phyloP scores from a whole-genome alignment of 805 yeast genomes.

The Lipomyces starkeyi region DNA sequence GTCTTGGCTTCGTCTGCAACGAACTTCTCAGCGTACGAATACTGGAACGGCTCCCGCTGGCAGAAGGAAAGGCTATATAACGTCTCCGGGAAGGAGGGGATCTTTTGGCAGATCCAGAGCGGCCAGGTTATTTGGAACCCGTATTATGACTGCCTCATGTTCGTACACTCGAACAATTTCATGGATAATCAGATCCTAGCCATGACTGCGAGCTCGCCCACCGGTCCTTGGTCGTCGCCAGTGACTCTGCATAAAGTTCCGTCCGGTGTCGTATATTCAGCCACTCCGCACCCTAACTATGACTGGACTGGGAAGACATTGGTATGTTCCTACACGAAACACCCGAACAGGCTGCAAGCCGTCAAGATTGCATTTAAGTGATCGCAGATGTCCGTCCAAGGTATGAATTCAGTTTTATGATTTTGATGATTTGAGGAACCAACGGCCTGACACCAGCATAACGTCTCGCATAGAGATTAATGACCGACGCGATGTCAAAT shows the following conservation, averaged over 20 bases:
- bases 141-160: conserved; percentile 8
- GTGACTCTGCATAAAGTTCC: conserved; percentile 5
- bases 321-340: conserved; percentile 10
- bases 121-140: conserved; percentile 9
- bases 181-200: conserved; percentile 11
- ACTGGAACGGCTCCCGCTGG: conserved; percentile 12
- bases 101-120: conserved; percentile 8
- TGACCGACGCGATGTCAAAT: no score
- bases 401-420: no score
- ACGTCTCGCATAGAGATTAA: no score
- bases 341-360: conserved; percentile 5
- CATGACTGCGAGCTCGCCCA: not conserved
- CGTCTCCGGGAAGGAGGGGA: conserved; percentile 3
- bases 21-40: conserved; percentile 3
- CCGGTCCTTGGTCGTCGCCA: conserved; percentile 12
- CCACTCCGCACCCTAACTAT: conserved; percentile 7
- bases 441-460: no score
- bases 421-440: no score
- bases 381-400: not conserved
- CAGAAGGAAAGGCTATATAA: conserved; percentile 8
- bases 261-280: not conserved
- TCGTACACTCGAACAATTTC: not conserved
- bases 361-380: not conserved
- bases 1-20: conserved; percentile 2
- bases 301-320: conserved; percentile 13